Percentiles rank a stretch among this genome's conserved stretches.
phyloP scores from a whole-genome alignment of 2,329 filamentous ascomycete genomes.

The Aureobasidium pullulans region DNA sequence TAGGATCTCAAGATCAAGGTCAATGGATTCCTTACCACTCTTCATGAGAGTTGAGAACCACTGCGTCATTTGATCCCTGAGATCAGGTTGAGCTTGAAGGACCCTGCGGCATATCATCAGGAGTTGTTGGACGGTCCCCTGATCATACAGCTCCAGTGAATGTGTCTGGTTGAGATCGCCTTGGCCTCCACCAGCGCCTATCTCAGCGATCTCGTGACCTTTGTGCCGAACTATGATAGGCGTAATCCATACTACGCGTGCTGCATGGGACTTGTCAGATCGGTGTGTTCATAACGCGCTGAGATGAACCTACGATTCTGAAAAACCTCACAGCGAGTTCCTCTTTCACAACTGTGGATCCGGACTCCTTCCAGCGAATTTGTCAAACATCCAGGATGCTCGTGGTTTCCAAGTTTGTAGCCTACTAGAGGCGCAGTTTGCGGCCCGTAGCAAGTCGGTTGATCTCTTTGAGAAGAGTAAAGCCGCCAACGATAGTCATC shows the following conservation, averaged over 20 bases:
- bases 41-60: conserved; percentile 24
- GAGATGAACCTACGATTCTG: conserved; percentile 20
- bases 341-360: conserved; percentile 81
- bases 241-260: conserved; percentile 63
- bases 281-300: not conserved
- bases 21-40: conserved; percentile 20
- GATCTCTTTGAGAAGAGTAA: conserved; percentile 53
- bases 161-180: conserved; percentile 64
- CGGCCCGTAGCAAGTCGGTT: conserved; percentile 38
- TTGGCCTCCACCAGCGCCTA: conserved; percentile 71
- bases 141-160: conserved; percentile 54
- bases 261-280: not conserved
- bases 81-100: conserved; percentile 28
- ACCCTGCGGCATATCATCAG: conserved; percentile 41
- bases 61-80: conserved; percentile 29
- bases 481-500: conserved; percentile 71
- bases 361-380: conserved; percentile 48
- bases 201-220: conserved; percentile 60
- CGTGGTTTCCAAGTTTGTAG: conserved; percentile 65
- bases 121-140: conserved; percentile 44
- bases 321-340: conserved; percentile 52
- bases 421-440: conserved; percentile 65
- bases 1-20: conserved; percentile 17
- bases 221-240: conserved; percentile 64
- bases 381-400: conserved; percentile 66